Evolutionary conservation across 352 stramenopile species (phyloP), one percentile per base, ranked within the genome.

Genomic region (Peronospora belbahrii): DNA sequence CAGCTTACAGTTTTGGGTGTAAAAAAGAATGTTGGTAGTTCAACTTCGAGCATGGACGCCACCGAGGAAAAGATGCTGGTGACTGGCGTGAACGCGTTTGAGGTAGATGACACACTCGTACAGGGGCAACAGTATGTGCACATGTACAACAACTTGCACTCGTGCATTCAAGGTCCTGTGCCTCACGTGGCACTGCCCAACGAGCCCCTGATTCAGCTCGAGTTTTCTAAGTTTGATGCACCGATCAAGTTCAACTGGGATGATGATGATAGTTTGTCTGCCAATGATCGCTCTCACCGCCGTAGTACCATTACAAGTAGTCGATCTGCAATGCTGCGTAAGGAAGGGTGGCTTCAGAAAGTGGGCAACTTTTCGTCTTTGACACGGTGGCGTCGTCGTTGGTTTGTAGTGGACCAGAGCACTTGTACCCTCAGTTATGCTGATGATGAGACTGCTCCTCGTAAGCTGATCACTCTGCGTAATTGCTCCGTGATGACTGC

Each of bases 331-430:
- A 74, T 83, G 62, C 58, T 93, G 4, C 65, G 67, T 28, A 93
- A 93, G 48, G 77, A 85, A 36, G 81, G 81, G 14, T 93, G 76
- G 76, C 71, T 93, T 0, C 80, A 88, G 35, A 93, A 90, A 60
- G 67, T 88, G 23, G 81, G 81, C 24, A 79, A 79, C 33, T 82
- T 75, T 35, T 84, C 72, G 1, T 69, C 59, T 13, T 75, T 80
- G 58, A 88, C 76, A 11, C 73, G 78, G 40, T 93, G 81, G 81
- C 65, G 78, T 30, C 62, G 59, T 10, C 72, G 81, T 17, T 93
- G 76, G 78, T 93, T 93, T 49, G 68, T 85, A 4, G 52, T 88
- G 2, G 78, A 88, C 43, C 81, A 93, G 42, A 81, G 48, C 24
- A 88, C 76, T 22, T 88, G 75, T 45, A 81, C 78, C 6, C 52